Evolutionary conservation across 2,329 filamentous ascomycete genomes (phyloP), one percentile per base, ranked within the genome.

Genomic region (Paracorniculantispora psalliotae): DNA sequence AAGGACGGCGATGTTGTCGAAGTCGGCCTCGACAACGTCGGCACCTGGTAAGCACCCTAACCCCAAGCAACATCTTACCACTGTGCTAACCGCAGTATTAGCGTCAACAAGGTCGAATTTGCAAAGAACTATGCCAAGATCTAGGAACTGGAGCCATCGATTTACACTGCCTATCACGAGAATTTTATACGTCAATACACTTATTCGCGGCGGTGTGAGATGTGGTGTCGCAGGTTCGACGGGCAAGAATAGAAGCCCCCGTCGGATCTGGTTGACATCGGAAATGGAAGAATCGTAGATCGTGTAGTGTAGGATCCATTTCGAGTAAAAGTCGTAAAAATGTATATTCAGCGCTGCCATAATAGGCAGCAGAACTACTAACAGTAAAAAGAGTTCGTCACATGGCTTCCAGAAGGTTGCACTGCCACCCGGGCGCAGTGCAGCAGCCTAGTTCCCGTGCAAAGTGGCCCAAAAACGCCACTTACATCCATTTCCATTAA

Each of bases 1-100:
- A 84, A 86, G 70, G 80, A 91, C 68, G 85, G 87, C 4, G 88
- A 91, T 69, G 73, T 84, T 23, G 86, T 90, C 21, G 85, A 90
- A 68, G 87, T 91, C 52, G 79, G 78, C 7, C 76, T 91, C 1
- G 85, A 90, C 65, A 77, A 79, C 1, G 83, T 91, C 7, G 88
- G 88, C 25, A 81, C 79, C 15, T 85, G 80, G 69, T 71, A 61
- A 61, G 69, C 26, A n/a, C 8, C 13, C 17, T 3, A 19, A 9
- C 26, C 6, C 7, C 33, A 7, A 35, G 30, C 17, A 15, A 25
- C 37, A 41, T 41, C 17, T n/a, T 41, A 7, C 10, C 12, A 15
- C 12, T 41, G 28, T 50, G 25, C 47, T 60, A 41, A 60, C 47
- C 2, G 17, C n/a, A n/a, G n/a, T 13, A 44, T 43, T 44, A 71